These are phyloP conservation scores for Pythium apleroticum DNA, from an alignment of 352 stramenopile genomes.

Conservation along the genomic window DNA sequence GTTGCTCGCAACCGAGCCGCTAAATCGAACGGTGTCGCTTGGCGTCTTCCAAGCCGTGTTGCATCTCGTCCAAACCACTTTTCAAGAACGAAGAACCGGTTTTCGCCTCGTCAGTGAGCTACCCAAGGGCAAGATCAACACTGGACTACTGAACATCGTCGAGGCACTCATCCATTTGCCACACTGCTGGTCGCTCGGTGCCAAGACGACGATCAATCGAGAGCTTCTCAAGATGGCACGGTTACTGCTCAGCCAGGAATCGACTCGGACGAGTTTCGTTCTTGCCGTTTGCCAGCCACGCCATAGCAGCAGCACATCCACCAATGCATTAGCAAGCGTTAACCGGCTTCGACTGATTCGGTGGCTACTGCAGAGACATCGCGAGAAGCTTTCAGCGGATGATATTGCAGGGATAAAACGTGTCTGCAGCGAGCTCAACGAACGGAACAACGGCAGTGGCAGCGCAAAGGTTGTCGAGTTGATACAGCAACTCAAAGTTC, in stretches of 20 bases:
- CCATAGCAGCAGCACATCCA: not conserved
- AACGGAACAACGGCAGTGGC: not conserved
- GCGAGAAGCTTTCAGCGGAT: not conserved
- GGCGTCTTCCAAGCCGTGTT: conserved; percentile 39
- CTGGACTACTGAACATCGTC: conserved; percentile 32
- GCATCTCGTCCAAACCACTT: conserved; percentile 44
- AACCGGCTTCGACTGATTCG: conserved; percentile 34
- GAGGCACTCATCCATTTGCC: conserved; percentile 28
- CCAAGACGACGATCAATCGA: conserved; percentile 30
- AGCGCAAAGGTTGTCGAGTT: conserved; percentile 4
- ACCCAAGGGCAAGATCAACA: conserved; percentile 17
- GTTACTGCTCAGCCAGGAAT: conserved; percentile 35
- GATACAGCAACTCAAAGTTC: not conserved
- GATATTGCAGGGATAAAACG: not conserved
- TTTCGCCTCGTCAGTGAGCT: conserved; percentile 10
- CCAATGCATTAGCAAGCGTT: not conserved
- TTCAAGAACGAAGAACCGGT: conserved; percentile 20
- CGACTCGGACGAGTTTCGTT: conserved; percentile 34
- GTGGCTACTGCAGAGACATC: conserved; percentile 27
- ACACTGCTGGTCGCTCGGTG: conserved; percentile 35
- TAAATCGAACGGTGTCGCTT: not conserved
- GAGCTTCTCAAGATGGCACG: conserved; percentile 42
- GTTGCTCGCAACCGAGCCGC: conserved; percentile 26
- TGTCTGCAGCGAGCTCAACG: not conserved
- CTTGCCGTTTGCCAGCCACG: conserved; percentile 18